A percentile compares a stretch with the other conserved stretches of the same genome.
These are phyloP conservation scores for Ceratocystis ficicola DNA, from an alignment of 2,329 filamentous ascomycete genomes.

Conservation along the genomic window DNA sequence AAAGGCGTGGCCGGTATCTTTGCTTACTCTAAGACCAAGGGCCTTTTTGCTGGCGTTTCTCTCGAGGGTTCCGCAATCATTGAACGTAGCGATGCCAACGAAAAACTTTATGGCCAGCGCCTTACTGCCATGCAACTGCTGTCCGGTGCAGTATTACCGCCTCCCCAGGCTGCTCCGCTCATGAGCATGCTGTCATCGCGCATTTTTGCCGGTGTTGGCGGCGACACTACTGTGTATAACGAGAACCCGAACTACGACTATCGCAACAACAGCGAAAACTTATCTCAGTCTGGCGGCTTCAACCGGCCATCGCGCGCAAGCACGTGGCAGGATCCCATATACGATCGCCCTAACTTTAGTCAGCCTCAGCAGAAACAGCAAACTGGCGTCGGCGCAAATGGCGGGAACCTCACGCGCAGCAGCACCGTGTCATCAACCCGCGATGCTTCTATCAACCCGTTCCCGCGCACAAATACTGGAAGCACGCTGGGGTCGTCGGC, in stretches of 20 bases:
- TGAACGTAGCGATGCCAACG: constrained; percentile 90
- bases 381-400: not conserved
- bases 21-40: constrained; percentile 96
- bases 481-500: constrained; percentile 11
- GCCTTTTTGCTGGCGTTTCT: constrained; percentile 88
- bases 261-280: constrained; percentile 34
- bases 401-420: constrained; percentile 31
- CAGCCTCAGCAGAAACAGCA: not conserved
- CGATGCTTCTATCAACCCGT: constrained; percentile 16
- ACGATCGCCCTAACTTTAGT: constrained; percentile 38
- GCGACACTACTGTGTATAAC: constrained; percentile 71
- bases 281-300: constrained; percentile 36
- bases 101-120: constrained; percentile 81
- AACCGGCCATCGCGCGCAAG: constrained; percentile 48
- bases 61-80: constrained; percentile 88
- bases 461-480: constrained; percentile 18
- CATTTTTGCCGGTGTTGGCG: constrained; percentile 57
- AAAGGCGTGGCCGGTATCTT: constrained; percentile 86
- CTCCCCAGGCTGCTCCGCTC: constrained; percentile 70
- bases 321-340: constrained; percentile 66
- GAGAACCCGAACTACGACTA: constrained; percentile 80
- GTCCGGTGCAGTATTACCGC: constrained; percentile 62
- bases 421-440: constrained; percentile 37
- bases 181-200: constrained; percentile 76
- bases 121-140: constrained; percentile 74